Percentiles rank a stretch among this genome's conserved stretches.
Evolutionary conservation across 164 flowering plant species (phyloP).

Genomic region (Euptelea pleiosperma): DNA sequence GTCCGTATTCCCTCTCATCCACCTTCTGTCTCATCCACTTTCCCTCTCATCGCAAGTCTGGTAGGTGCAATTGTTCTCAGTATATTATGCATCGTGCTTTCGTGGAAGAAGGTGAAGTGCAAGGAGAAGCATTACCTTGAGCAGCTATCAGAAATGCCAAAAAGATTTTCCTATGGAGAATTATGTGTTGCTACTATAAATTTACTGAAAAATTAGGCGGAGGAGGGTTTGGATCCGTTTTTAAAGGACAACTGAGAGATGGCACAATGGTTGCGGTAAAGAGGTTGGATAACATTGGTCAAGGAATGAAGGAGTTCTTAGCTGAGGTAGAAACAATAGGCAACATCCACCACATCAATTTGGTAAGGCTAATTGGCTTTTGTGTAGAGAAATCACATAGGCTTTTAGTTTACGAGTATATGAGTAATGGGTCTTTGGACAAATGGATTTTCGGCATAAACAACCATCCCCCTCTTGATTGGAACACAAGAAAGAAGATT

Average conservation of each 20-base stretch:
- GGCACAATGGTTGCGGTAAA: conserved; percentile 29
- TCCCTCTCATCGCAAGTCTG: neutral
- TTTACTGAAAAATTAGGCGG: conserved; percentile 11
- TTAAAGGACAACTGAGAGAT: conserved; percentile 20
- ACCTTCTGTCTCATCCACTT: no score
- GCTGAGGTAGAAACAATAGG: conserved; percentile 14
- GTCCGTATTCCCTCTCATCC: no score
- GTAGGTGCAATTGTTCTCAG: neutral
- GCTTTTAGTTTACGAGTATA: conserved; percentile 3
- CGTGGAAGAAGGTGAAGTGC: neutral
- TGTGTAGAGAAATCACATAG: neutral
- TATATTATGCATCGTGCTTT: neutral
- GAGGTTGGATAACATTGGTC: conserved; percentile 20
- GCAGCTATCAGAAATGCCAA: conserved; percentile 13
- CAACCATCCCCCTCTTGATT: conserved; percentile 6
- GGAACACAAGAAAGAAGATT: conserved; percentile 19
- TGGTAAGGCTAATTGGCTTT: conserved; percentile 19
- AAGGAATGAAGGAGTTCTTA: conserved; percentile 24
- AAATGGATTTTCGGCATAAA: conserved; percentile 22
- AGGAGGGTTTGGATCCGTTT: conserved; percentile 28
- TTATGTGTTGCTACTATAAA: conserved; percentile 15
- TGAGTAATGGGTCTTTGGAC: conserved; percentile 24
- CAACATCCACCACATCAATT: conserved; percentile 24
- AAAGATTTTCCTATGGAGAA: conserved; percentile 21
- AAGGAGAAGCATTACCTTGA: neutral